Base-by-base conservation (phyloP, 2,329 filamentous ascomycete genomes). In the Pseudogymnoascus sp. region DNA sequence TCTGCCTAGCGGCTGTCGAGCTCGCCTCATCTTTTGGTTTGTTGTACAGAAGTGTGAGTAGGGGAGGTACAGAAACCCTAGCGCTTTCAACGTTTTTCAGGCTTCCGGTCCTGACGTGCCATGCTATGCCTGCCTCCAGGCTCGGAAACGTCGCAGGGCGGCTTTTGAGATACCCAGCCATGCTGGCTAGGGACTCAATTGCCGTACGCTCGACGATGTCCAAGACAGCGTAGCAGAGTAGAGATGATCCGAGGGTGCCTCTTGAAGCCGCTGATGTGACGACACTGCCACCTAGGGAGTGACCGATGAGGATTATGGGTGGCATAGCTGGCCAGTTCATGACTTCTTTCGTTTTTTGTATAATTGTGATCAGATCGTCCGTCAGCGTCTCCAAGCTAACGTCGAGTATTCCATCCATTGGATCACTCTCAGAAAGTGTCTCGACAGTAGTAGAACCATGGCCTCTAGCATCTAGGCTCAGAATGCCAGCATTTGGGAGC, bases 181-280 rank as follows among this genome's bases (percentile, higher is more conserved):
- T 99, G 74, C 89, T 92, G 73, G 92, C 86, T 60, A 99, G 80
- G 2, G 94, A 93, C 72, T 97, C 94, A 74, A 99, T 93, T 35
- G 94, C 94, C 0, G 90, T 96, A 9, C 94, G 90, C 75, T 99
- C 94, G 28, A 99, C 94, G 4, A 99, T 91, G 74, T 99, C 94
- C 14, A 99, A 79, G 6, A 97, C 92, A 3, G 86, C 90, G 74
- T 93, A 96, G 18, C 90, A 94, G 14, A 97, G 78, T 1, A 97
- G 73, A 25, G 86, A 81, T 37, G 76, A 73, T 1, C 88, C 89
- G 36, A 96, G 76, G 38, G 79, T 76, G 1, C 84, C 84, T 16
- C 80, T 81, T 69, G 83, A 85, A 11, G 92, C 92, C 61, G 95
- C 79, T 69, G 96, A 86, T 0, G 91, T 95, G 7, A 96, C 86